Evolutionary conservation across 176 grass and related monocot species (phyloP), one percentile per base, ranked within the genome.

Genomic region (Cocos nucifera): DNA sequence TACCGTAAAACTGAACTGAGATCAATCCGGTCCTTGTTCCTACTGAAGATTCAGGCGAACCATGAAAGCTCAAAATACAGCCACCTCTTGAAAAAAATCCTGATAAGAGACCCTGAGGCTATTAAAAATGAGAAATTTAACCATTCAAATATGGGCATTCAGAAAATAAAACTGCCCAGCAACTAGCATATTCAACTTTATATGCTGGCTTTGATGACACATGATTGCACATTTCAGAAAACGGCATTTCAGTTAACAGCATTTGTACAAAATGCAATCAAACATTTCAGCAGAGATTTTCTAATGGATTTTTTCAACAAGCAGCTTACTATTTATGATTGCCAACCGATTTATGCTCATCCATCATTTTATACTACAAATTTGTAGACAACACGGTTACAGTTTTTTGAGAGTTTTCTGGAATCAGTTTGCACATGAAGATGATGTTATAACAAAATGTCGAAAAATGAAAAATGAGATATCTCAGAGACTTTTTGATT

Each of bases 1-100:
- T 86, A 71, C 81, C 80, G 52, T 91, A 80, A 73, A 88, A 85
- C 19, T 79, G 82, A 71, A 89, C 78, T 7, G 84, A 92, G 69
- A 95, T 83, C 52, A 90, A 66, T 48, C 76, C 81, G 64, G 49
- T 72, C 29, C 75, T 79, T 9, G 4, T 76, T 72, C 68, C 70
- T 19, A 89, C 48, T 0, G 82, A 86, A 0, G 88, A 89, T 69
- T 89, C 84, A 17, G 88, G 94, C 0, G 87, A 89, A 62, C 88
- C 93, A 64, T 89, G 94, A 74, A 83, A 89, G 50, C 70, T 72
- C 61, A 89, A 62, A 1, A 27, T 69, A 0, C 76, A 72, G 2
- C 55, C 81, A 17, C 73, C 71, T 39, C 67, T 69, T 0, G 88
- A 76, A 75, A 85, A 93, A 81, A 91, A 54, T 18, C 84, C 88